Base-by-base conservation (phyloP, 805 yeast genomes). In the Candida golubevii region DNA sequence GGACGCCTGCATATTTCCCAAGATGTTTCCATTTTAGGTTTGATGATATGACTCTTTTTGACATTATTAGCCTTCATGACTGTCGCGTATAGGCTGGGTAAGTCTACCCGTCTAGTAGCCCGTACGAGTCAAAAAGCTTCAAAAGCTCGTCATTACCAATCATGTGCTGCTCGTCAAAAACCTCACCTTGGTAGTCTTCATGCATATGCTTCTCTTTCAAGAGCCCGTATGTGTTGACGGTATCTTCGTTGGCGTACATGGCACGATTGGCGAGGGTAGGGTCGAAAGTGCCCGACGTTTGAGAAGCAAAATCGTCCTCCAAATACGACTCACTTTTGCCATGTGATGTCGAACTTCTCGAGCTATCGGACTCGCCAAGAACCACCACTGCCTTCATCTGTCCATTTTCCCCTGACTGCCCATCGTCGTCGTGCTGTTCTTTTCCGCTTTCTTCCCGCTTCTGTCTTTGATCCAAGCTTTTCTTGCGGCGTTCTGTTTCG, bases 61-160 rank as follows among this genome's bases (percentile, higher is more conserved):
- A 18, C 23, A 18, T 18, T 18, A 3, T 18, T 18, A 5, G 5
- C 23, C 3, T 18, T 18, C 23, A 3, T 18, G 23, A 18, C 3
- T 18, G 4, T 18, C 23, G 23, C 23, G 23, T 5, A 18, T 18
- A 3, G 23, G 23, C 23, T 18, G 23, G 3, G 23, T 29, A 6
- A 36, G 6, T 7, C 26, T 26, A 38, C 18, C 35, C 50, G 33
- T 61, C 67, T 14, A 61, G 39, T 35, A 66, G 69, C 1, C 68
- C 71, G 47, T 66, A 67, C 9, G 66, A 47, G 42, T 65, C 67
- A 40, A 69, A 66, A 29, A 69, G 54, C 50, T 58, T 60, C 40
- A 67, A 44, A 18, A 69, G 55, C 44, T 69, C 74, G 26, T 66
- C 71, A 42, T 59, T 63, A 12, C 59, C 53, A 18, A 42, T 41